phyloP scores from a whole-genome alignment of 352 stramenopile genomes.

The Globisporangium cylindrosporum region DNA sequence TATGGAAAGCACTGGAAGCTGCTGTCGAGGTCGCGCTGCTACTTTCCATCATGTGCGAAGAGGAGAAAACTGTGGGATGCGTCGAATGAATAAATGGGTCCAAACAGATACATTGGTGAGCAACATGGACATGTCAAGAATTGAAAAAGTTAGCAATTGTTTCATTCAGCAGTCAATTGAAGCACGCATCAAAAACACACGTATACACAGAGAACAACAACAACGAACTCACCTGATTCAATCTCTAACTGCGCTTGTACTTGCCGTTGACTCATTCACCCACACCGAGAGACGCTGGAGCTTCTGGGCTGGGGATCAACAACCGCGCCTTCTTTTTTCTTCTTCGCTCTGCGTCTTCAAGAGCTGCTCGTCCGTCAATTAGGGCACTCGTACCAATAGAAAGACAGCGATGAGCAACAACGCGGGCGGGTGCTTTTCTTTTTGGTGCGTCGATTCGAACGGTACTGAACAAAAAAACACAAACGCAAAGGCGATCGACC shows the following conservation, averaged over 20 bases:
- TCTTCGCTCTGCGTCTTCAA: neutral
- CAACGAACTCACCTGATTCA: constrained; percentile 12
- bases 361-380: neutral
- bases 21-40: constrained; percentile 13
- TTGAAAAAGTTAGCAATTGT: neutral
- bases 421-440: neutral
- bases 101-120: neutral
- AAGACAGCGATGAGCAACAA: neutral
- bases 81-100: neutral
- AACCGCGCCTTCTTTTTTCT: neutral
- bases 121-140: neutral
- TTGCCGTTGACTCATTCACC: constrained; percentile 18
- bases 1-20: constrained; percentile 12
- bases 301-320: neutral
- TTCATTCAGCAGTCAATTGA: neutral
- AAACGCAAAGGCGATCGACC: neutral
- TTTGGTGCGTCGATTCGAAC: constrained; percentile 1
- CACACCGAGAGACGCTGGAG: neutral
- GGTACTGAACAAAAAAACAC: neutral
- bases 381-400: neutral
- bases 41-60: constrained; percentile 21
- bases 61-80: constrained; percentile 6
- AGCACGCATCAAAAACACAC: neutral
- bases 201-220: neutral
- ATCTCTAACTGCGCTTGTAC: constrained; percentile 11